Evolutionary conservation across 352 stramenopile genomes (phyloP).

Genomic region (Phytophthora pseudosyringae): DNA sequence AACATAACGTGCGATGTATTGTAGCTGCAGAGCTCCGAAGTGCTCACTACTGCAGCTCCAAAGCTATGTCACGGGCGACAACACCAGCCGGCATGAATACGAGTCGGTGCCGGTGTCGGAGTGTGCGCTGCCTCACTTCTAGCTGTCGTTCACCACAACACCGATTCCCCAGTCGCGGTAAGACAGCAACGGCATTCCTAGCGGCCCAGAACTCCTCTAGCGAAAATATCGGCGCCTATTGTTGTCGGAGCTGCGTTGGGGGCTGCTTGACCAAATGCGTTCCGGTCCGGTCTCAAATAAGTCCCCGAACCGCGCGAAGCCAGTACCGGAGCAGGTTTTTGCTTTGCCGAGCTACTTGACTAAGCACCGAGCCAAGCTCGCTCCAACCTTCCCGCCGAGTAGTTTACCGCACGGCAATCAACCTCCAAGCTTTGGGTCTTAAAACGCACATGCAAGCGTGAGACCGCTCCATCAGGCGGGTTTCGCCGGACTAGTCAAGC

Average conservation of each 20-base stretch:
- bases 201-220: constrained; percentile 9
- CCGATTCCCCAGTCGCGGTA: constrained; percentile 15
- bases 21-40: background rate
- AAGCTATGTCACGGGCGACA: background rate
- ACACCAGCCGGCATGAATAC: constrained; percentile 13
- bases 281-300: constrained; percentile 26
- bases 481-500: constrained; percentile 4
- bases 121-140: constrained; percentile 19
- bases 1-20: background rate
- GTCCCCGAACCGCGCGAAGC: constrained; percentile 28
- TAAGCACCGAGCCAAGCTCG: constrained; percentile 1
- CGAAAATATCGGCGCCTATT: constrained; percentile 38
- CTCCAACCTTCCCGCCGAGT: constrained; percentile 4
- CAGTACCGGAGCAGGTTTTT: constrained; percentile 11
- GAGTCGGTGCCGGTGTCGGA: background rate
- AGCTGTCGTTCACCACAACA: constrained; percentile 1
- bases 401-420: constrained; percentile 12
- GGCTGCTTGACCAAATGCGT: constrained; percentile 22
- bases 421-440: background rate
- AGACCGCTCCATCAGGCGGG: constrained; percentile 12
- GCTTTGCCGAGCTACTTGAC: background rate
- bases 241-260: constrained; percentile 16
- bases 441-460: constrained; percentile 8
- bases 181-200: constrained; percentile 27
- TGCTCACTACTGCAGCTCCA: background rate